Base-by-base conservation (phyloP, 1,284 basidiomycete species). In the Ganoderma lingzhi region DNA sequence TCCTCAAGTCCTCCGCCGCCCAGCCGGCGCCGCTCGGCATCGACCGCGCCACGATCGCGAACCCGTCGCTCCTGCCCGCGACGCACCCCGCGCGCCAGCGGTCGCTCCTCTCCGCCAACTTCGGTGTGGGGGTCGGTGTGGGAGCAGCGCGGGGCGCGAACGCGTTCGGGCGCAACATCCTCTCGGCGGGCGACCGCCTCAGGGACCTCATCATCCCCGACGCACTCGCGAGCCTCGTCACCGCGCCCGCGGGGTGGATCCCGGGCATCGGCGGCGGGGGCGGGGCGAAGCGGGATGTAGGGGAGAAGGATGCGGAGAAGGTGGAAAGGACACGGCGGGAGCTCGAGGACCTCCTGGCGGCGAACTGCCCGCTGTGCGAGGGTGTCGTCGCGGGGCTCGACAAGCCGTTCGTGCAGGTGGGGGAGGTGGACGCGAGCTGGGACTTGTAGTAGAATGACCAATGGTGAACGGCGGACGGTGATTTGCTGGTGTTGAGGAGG, bases 141-240 rank as follows among this genome's bases (percentile, higher is more conserved):
- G 62, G 19, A 2, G 48, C 48, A 28, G 90, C 45, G 84, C 87
- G 87, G 62, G 88, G 87, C 44, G 87, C 88, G 66, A 86, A 90
- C 78, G 79, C 92, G 62, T 78, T 94, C 42, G 92, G 95, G 3
- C 90, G 94, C 69, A 95, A 94, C 76, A 84, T 97, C 28, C 88
- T 96, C 12, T 94, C 93, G 14, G 96, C 96, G 0, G 95, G 96
- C 19, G 96, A 98, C 80, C 88, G 90, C 70, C 82, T 98, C 67
- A 88, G 96, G 48, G 96, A 97, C 78, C 84, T 98, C 64, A 97
- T 99, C 76, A 84, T 97, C 5, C 96, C 97, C 14, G 96, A 98
- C 76, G 94, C 95, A 6, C 86, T 98, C 32, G 95, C 93, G 32
- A 85, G 87, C 53, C 83, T 92, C 35, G 89, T 94, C 65, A 88